Conservation (phyloP, 225 moss, liverwort and hornwort genomes). For the Pseudisothecium myosuroides region DNA sequence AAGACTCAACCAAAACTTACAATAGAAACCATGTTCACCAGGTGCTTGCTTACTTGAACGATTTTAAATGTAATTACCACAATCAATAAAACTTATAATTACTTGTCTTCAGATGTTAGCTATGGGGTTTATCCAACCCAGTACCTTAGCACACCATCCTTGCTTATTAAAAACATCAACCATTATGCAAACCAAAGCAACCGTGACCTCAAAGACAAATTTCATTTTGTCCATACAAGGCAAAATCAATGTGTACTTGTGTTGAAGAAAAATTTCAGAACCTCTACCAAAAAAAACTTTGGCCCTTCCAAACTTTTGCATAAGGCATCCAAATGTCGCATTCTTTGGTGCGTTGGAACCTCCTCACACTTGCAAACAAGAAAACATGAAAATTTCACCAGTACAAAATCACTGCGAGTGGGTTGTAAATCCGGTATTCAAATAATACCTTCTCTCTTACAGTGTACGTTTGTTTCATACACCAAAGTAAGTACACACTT, state of each 20-base stretch:
- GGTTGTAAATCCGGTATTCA: not conserved
- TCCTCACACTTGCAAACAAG: not conserved
- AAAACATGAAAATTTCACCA: not conserved
- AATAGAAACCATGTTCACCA: not conserved
- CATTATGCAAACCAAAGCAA: not conserved
- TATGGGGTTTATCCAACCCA: not conserved
- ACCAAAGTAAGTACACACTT: not conserved
- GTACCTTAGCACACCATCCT: too few relatives aligned
- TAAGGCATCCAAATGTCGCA: fast-evolving
- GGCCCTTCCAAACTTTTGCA: not conserved
- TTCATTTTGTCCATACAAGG: too few relatives aligned
- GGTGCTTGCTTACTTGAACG: not conserved
- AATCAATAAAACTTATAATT: not conserved
- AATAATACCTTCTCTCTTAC: not conserved
- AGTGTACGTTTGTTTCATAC: not conserved
- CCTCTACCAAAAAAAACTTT: not conserved
- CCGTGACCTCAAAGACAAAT: too few relatives aligned
- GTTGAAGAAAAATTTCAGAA: too few relatives aligned
- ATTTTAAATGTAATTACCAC: not conserved
- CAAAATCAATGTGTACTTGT: not conserved
- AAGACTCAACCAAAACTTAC: not conserved
- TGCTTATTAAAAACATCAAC: not conserved
- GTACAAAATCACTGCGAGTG: not conserved
- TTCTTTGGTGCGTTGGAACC: not conserved
- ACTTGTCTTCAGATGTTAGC: not conserved